These are phyloP conservation scores for Ustilago hordei DNA, from an alignment of 1,284 basidiomycete species.

Conservation along the genomic window DNA sequence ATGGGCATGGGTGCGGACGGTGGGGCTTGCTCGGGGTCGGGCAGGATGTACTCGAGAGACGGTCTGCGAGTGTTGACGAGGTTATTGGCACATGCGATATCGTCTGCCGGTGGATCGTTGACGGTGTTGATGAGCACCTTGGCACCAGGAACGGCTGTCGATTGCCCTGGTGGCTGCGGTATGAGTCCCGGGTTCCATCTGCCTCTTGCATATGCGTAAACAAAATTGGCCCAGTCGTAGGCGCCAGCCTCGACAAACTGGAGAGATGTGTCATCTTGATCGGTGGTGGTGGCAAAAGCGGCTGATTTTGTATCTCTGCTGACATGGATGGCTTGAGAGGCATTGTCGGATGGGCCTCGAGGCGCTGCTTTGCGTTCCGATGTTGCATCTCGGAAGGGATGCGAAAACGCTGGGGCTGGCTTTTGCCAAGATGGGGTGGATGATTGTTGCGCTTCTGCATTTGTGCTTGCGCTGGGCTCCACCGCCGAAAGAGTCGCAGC, in stretches of 20 bases:
- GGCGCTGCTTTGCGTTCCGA: background rate
- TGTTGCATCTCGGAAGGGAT: conserved; percentile 19
- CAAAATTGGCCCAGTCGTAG: conserved; percentile 67
- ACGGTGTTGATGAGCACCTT: conserved; percentile 33
- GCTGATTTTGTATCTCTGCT: background rate
- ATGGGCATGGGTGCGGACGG: conserved; percentile 2
- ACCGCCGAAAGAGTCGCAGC: background rate
- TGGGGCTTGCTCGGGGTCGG: background rate
- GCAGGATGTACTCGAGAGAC: conserved; percentile 35
- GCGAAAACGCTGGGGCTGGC: conserved; percentile 13
- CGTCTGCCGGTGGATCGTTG: conserved; percentile 3
- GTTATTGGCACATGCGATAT: background rate
- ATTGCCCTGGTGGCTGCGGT: conserved; percentile 60
- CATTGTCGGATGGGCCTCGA: background rate
- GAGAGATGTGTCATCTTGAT: background rate
- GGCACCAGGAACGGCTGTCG: conserved; percentile 37
- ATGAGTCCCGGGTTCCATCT: conserved; percentile 60
- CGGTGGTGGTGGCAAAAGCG: background rate
- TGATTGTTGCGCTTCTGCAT: background rate
- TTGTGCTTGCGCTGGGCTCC: background rate
- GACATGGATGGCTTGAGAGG: background rate
- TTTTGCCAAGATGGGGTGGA: background rate
- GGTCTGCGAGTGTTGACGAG: conserved; percentile 24
- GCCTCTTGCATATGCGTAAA: conserved; percentile 62
- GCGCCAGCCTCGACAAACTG: conserved; percentile 36